Conservation (phyloP, 257 asterid species). For the Scutellaria galericulata region DNA sequence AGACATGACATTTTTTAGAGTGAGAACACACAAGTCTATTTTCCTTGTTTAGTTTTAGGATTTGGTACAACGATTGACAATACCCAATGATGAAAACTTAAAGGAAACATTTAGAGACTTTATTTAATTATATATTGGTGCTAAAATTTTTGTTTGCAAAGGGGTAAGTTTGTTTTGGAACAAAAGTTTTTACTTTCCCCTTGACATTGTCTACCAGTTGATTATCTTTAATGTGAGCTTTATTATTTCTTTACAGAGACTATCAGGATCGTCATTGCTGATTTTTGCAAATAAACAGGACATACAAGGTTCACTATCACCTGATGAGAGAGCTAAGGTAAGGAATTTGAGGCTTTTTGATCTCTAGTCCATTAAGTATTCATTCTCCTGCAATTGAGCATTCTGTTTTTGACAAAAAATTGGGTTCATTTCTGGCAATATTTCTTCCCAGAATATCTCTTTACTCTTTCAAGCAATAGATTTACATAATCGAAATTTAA, state of each 20-base stretch:
- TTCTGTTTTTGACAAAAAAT: background rate
- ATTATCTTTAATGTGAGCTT: conserved; percentile 1
- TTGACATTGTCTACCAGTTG: conserved; percentile 17
- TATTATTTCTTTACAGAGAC: conserved; percentile 56
- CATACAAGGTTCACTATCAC: conserved; percentile 85
- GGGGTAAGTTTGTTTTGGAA: background rate
- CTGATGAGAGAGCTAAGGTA: conserved; percentile 91
- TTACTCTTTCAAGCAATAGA: conserved; percentile 5
- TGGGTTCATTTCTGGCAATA: conserved; percentile 15
- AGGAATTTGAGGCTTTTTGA: conserved; percentile 28
- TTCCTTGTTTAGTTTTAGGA: conserved; percentile 5
- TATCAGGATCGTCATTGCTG: conserved; percentile 90
- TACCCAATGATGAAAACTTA: background rate
- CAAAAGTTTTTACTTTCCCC: background rate
- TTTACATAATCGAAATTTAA: background rate
- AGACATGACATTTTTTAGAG: background rate
- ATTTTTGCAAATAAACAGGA: conserved; percentile 97
- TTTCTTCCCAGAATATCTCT: conserved; percentile 10
- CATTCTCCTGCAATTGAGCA: background rate
- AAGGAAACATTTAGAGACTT: background rate
- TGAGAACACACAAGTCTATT: background rate
- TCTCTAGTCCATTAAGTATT: background rate
- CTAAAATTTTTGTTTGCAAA: conserved; percentile 5
- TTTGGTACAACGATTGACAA: background rate
- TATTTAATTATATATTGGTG: background rate